Percentiles rank a stretch among this genome's conserved stretches.
phyloP scores from a whole-genome alignment of 1,284 basidiomycete species.

The Neolentinus lepideus region DNA sequence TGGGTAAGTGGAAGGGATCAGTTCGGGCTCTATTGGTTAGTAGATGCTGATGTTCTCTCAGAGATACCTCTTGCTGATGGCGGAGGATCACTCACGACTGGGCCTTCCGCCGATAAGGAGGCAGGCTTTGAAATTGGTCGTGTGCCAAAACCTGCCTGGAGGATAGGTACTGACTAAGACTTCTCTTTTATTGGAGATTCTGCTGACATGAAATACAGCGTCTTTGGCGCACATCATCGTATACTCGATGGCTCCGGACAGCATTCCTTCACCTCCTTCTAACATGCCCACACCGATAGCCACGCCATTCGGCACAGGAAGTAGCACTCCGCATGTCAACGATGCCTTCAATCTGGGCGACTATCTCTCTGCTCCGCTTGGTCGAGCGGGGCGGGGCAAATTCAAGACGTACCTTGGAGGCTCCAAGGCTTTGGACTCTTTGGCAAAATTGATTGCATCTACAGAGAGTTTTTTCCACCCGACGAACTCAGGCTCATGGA shows the following conservation, averaged over 20 bases:
- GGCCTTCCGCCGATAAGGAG: constrained; percentile 59
- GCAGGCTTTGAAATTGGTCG: constrained; percentile 61
- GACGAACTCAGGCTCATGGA: constrained; percentile 68
- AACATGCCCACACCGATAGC: constrained; percentile 47
- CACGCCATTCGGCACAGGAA: constrained; percentile 1
- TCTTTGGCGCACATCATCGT: constrained; percentile 85
- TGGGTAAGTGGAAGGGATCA: constrained; percentile 70
- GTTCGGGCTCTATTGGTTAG: constrained; percentile 9
- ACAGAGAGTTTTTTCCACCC: constrained; percentile 89
- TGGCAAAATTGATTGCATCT: constrained; percentile 80
- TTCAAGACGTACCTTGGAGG: constrained; percentile 71
- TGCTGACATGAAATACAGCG: constrained; percentile 30
- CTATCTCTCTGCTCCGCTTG: constrained; percentile 54
- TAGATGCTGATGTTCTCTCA: constrained; percentile 18
- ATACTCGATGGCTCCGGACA: constrained; percentile 84
- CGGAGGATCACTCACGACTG: constrained; percentile 61
- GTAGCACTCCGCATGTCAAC: constrained; percentile 13
- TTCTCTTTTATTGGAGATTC: neutral
- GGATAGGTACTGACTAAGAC: constrained; percentile 47
- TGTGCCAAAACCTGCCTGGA: constrained; percentile 60
- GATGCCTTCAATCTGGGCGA: constrained; percentile 36
- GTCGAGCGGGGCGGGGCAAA: constrained; percentile 29
- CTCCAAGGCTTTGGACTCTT: constrained; percentile 80
- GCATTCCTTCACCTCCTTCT: constrained; percentile 44
- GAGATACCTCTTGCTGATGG: constrained; percentile 68